A percentile compares a stretch with the other conserved stretches of the same genome.
Evolutionary conservation across 345 rosid genomes (phyloP).

Genomic region (Pistacia vera): DNA sequence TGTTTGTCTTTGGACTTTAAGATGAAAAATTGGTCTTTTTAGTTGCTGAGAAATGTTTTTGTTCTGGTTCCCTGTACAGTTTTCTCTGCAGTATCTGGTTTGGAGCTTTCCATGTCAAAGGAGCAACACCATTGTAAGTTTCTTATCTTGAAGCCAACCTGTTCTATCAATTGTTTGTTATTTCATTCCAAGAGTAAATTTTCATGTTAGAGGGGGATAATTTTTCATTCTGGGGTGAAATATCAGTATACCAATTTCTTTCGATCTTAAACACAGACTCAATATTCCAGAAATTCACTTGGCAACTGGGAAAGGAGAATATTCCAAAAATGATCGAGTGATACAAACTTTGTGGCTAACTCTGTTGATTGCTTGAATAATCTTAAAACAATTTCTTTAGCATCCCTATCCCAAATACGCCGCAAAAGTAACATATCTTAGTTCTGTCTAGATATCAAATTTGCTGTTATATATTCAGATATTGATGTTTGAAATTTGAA

Average conservation of each 20-base stretch:
- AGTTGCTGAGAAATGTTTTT: constrained; percentile 10
- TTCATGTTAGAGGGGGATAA: not conserved
- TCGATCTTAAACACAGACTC: not conserved
- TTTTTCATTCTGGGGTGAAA: not conserved
- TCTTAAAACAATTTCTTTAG: not conserved
- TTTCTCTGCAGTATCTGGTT: constrained; percentile 88
- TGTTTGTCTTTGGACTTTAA: constrained; percentile 2
- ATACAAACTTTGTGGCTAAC: not conserved
- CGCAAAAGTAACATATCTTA: not conserved
- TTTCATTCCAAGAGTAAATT: not conserved
- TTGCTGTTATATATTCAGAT: not conserved
- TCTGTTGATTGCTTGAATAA: constrained; percentile 14
- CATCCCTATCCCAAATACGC: constrained; percentile 4
- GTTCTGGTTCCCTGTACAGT: constrained; percentile 45
- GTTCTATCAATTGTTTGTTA: not conserved
- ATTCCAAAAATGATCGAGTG: not conserved
- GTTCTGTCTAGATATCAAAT: constrained; percentile 15
- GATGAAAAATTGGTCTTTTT: constrained; percentile 1
- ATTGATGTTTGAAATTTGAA: not conserved
- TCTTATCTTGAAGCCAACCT: constrained; percentile 15
- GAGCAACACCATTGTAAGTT: constrained; percentile 81
- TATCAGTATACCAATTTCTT: not conserved
- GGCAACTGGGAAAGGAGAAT: not conserved
- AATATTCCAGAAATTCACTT: not conserved
- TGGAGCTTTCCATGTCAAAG: constrained; percentile 76